A percentile compares a stretch with the other conserved stretches of the same genome.
These are phyloP conservation scores for Stramenopiles sp. DNA, from an alignment of 352 stramenopile genomes.

Conservation along the genomic window DNA sequence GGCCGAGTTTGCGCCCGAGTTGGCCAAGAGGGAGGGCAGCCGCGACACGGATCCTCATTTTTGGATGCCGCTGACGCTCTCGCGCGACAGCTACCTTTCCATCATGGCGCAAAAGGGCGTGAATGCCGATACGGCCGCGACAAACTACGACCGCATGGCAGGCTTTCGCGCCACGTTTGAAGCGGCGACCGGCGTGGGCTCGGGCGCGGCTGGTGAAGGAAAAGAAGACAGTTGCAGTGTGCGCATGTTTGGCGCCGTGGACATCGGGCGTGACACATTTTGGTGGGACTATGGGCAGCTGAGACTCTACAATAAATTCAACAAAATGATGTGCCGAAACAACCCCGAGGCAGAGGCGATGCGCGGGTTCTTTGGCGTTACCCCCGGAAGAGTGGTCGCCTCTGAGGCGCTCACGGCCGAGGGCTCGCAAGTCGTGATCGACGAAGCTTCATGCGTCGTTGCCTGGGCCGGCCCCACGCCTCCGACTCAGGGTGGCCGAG, in stretches of 20 bases:
- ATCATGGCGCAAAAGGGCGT: slow-evolving; percentile 85
- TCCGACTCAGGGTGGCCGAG: no score
- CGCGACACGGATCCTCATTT: slow-evolving; percentile 92
- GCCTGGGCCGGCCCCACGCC: slow-evolving; percentile 58
- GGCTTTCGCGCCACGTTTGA: no score
- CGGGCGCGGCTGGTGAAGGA: no score
- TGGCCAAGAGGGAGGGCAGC: slow-evolving; percentile 69
- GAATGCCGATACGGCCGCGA: slow-evolving; percentile 33
- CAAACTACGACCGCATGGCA: slow-evolving; percentile 75
- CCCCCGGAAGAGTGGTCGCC: slow-evolving; percentile 43
- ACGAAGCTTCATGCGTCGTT: slow-evolving; percentile 59
- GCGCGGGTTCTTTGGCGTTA: slow-evolving; percentile 52
- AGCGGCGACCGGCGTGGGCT: no score
- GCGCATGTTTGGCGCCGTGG: slow-evolving; percentile 82
- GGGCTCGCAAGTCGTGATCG: slow-evolving; percentile 40
- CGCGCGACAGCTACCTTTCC: slow-evolving; percentile 61
- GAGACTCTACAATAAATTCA: slow-evolving; percentile 93
- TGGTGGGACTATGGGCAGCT: slow-evolving; percentile 97
- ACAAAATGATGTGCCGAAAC: slow-evolving; percentile 66
- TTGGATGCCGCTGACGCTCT: slow-evolving; percentile 93
- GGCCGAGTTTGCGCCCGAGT: slow-evolving; percentile 68
- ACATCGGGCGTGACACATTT: slow-evolving; percentile 85
- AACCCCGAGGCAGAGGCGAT: slow-evolving; percentile 51
- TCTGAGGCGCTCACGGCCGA: slow-evolving; percentile 48
- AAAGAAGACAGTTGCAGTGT: no score